Conservation (phyloP, 192 early-diverging fungal genomes). For the Coemansia sp. region DNA sequence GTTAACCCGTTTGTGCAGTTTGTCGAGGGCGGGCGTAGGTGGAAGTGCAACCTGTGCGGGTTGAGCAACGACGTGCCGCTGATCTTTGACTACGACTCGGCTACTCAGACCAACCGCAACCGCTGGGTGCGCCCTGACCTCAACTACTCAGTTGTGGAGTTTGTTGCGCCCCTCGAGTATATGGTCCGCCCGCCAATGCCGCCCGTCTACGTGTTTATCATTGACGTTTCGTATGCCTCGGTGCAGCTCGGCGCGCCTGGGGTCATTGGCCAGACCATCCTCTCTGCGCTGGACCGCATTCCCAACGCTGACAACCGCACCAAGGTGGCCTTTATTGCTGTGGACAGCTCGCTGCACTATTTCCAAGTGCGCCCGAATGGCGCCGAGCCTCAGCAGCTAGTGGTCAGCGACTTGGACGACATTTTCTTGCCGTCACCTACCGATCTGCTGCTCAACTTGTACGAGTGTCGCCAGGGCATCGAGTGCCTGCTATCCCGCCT, state of each 20-base stretch:
- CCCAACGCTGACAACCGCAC: constrained; percentile 88
- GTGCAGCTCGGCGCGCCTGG: constrained; percentile 83
- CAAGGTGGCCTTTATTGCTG: constrained; percentile 86
- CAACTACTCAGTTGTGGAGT: constrained; percentile 88
- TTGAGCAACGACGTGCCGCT: constrained; percentile 85
- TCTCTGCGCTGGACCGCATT: constrained; percentile 77
- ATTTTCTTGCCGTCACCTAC: constrained; percentile 84
- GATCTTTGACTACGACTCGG: constrained; percentile 75
- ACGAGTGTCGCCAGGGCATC: constrained; percentile 73
- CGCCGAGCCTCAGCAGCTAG: constrained; percentile 91
- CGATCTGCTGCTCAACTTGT: constrained; percentile 85
- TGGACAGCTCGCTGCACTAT: constrained; percentile 86
- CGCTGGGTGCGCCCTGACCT: constrained; percentile 87
- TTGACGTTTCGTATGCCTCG: constrained; percentile 91
- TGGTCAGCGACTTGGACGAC: constrained; percentile 89
- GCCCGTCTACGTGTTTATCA: constrained; percentile 87
- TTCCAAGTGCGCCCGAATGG: constrained; percentile 74
- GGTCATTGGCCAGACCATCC: constrained; percentile 74
- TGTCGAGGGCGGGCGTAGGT: constrained; percentile 91
- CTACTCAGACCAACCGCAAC: constrained; percentile 74
- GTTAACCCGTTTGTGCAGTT: constrained; percentile 97
- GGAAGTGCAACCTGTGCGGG: constrained; percentile 96
- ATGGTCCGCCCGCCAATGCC: constrained; percentile 98
- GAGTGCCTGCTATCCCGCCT: constrained; percentile 72
- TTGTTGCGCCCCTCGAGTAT: constrained; percentile 94